phyloP scores from a whole-genome alignment of 148 eudicot species.

The Heliosperma pusillum region DNA sequence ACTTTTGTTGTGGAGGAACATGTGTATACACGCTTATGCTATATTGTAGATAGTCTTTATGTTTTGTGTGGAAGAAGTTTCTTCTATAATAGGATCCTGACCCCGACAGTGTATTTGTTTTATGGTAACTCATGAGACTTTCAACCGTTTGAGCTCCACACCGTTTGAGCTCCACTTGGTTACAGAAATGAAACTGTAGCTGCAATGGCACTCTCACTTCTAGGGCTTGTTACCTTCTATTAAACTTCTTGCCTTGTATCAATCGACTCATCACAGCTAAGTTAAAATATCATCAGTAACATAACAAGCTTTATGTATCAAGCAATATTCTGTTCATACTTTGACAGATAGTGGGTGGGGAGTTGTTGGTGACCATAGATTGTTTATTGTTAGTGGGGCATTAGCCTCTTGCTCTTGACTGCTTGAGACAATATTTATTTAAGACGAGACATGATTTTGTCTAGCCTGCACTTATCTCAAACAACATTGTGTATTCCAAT shows the following conservation, averaged over 20 bases:
- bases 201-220: neutral
- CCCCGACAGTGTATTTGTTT: neutral
- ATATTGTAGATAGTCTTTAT: neutral
- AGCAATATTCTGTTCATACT: neutral
- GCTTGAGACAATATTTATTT: neutral
- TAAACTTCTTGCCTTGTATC: neutral
- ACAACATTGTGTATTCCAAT: neutral
- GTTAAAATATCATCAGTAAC: neutral
- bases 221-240: neutral
- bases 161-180: neutral
- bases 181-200: neutral
- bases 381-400: conserved; percentile 8
- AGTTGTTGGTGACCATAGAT: neutral
- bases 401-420: neutral
- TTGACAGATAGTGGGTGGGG: neutral
- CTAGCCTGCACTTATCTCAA: neutral
- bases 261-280: neutral
- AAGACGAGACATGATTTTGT: neutral
- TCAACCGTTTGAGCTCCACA: too few relatives aligned
- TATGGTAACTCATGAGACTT: neutral
- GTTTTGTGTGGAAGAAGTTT: neutral
- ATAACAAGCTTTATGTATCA: neutral
- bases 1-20: too few relatives aligned
- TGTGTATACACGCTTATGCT: neutral
- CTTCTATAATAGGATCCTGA: neutral